Percentiles rank a stretch among this genome's conserved stretches.
phyloP scores from a whole-genome alignment of 306 rosid species.

The Trifolium pratense region DNA sequence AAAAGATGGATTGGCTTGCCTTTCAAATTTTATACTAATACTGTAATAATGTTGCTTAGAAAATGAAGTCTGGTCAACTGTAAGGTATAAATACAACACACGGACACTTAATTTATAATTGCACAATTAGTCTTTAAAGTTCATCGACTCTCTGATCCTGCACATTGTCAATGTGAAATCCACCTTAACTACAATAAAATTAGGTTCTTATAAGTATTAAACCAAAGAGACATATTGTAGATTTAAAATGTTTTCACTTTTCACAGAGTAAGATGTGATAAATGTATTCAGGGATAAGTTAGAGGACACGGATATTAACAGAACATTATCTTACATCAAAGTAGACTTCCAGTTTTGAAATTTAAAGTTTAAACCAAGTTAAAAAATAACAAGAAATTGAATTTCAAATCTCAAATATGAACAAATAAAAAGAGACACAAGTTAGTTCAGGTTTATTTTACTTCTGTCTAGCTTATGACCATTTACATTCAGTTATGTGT shows the following conservation, averaged over 20 bases:
- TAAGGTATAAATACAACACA: conserved; percentile 10
- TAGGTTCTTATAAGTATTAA: neutral
- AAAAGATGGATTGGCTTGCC: neutral
- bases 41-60: neutral
- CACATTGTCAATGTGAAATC: conserved; percentile 10
- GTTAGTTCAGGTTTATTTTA: neutral
- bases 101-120: neutral
- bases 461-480: conserved; percentile 7
- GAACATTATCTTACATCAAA: conserved; percentile 12
- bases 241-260: conserved; percentile 2
- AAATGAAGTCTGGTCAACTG: neutral
- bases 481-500: neutral
- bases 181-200: conserved; percentile 8
- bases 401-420: conserved; percentile 6
- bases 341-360: neutral
- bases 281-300: neutral
- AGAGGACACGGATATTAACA: neutral
- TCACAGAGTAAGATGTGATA: neutral
- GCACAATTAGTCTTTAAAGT: conserved; percentile 1
- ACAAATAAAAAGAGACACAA: neutral
- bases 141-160: neutral
- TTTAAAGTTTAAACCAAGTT: conserved; percentile 4
- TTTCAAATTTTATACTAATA: neutral
- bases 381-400: neutral
- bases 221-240: neutral